Evolutionary conservation across 2,329 filamentous ascomycete genomes (phyloP).

Genomic region (Scytalidium lignicola): DNA sequence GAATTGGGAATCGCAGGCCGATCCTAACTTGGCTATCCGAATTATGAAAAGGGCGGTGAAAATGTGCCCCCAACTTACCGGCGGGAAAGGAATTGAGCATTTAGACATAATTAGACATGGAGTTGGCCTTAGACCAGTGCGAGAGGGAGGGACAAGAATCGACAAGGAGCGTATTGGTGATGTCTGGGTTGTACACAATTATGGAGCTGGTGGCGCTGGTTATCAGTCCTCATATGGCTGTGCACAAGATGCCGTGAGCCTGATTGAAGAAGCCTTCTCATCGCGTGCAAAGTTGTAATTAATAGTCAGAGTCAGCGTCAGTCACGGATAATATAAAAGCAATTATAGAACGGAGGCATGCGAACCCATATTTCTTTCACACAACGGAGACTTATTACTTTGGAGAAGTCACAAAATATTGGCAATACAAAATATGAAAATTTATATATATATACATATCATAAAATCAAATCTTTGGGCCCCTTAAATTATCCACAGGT

Average conservation of each 20-base stretch:
- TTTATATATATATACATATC: no score
- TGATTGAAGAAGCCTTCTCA: not conserved
- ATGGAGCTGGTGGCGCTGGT: slow-evolving; percentile 38
- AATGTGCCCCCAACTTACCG: slow-evolving; percentile 45
- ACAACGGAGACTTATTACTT: no score
- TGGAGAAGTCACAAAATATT: no score
- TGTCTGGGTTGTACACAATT: slow-evolving; percentile 31
- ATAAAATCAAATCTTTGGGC: no score
- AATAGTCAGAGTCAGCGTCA: no score
- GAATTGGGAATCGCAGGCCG: slow-evolving; percentile 56
- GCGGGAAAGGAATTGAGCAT: slow-evolving; percentile 52
- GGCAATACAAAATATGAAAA: no score
- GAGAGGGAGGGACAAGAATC: slow-evolving; percentile 23
- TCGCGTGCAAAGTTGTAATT: not conserved
- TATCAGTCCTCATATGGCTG: slow-evolving; percentile 30
- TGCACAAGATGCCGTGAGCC: not conserved
- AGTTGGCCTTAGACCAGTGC: slow-evolving; percentile 51
- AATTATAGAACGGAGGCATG: no score
- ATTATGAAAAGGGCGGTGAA: slow-evolving; percentile 59
- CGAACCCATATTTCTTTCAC: no score
- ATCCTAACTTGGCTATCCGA: slow-evolving; percentile 53
- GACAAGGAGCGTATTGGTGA: slow-evolving; percentile 20
- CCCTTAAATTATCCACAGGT: no score
- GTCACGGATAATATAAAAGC: no score
- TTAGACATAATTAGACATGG: slow-evolving; percentile 58